Percentiles rank a stretch among this genome's conserved stretches.
These are phyloP conservation scores for Aquilaria yunnanensis DNA, from an alignment of 345 rosid species.

Conservation along the genomic window DNA sequence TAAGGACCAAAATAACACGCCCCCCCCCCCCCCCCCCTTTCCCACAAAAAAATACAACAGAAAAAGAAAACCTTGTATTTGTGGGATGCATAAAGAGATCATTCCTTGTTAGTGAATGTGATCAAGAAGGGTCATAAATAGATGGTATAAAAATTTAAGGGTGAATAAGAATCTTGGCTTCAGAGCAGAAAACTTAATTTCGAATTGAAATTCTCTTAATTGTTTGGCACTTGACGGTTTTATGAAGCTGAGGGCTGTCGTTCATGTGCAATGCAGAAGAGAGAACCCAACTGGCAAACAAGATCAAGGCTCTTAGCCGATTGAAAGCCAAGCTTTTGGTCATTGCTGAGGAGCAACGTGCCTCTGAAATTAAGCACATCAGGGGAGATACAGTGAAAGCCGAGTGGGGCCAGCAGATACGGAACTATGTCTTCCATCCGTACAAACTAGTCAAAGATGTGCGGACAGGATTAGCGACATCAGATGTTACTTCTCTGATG, in stretches of 20 bases:
- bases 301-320: slow-evolving; percentile 73
- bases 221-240: background rate
- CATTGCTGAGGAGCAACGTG: slow-evolving; percentile 89
- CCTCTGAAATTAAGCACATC: slow-evolving; percentile 85
- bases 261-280: slow-evolving; percentile 50
- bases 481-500: slow-evolving; percentile 84
- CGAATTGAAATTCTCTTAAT: no score
- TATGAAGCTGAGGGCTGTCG: background rate
- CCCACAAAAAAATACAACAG: no score
- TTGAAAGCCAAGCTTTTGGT: slow-evolving; percentile 85
- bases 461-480: slow-evolving; percentile 68
- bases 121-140: no score
- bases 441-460: slow-evolving; percentile 94
- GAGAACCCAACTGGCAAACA: slow-evolving; percentile 85
- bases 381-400: slow-evolving; percentile 95
- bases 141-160: no score
- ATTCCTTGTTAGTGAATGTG: no score
- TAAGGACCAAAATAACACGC: no score
- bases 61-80: no score
- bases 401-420: slow-evolving; percentile 96
- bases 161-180: no score
- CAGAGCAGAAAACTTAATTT: no score
- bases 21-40: no score
- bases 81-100: no score
- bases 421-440: slow-evolving; percentile 95